Base-by-base conservation (phyloP, 208 protist genomes). In the Crithidia mellificae region DNA sequence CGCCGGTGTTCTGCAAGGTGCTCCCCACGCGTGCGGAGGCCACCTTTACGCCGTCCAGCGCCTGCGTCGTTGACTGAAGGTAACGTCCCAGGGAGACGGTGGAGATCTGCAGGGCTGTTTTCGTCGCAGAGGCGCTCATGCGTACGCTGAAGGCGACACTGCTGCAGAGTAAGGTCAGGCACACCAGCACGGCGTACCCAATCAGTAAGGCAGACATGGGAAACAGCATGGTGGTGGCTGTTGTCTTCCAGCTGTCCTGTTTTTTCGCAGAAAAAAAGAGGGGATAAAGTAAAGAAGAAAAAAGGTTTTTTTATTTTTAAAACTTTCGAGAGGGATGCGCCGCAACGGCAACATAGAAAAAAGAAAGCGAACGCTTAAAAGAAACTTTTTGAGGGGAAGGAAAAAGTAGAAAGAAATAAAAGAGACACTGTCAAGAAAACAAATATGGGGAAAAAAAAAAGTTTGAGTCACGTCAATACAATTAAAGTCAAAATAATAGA, bases 141-240 rank as follows among this genome's bases (percentile, higher is more conserved):
- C 73, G 49, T 1, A 78, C 2, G 39, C 68, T 68, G 34, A 78
- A 78, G 25, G 64, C 39, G 25, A 57, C 43, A 11, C 54, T 63
- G 54, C 78, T 32, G n/a, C 44, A 54, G 20, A 76, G 27, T 25
- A 86, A 27, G 0, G 63, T 58, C 7, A 34, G 25, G 38, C 67
- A 68, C 15, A 86, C 62, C 20, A 86, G 6, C 6, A 59, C 22
- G 0, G 59, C 80, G 54, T 81, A 79, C 25, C 43, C 44, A 36
- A 29, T 32, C n/a, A 70, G 47, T 34, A 74, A 12, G 34, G 58
- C 39, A 0, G 55, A 58, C 69, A 68, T 36, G 22, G 38, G 61
- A 14, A 62, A 41, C 0, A 34, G 32, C 52, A 66, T 59, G 34
- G 34, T 12, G 34, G 34, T 38, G 34, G 11, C 5, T 38, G 5